Evolutionary conservation across 2,329 filamentous ascomycete species (phyloP), one percentile per base, ranked within the genome.

Genomic region (Peltaster fructicola): DNA sequence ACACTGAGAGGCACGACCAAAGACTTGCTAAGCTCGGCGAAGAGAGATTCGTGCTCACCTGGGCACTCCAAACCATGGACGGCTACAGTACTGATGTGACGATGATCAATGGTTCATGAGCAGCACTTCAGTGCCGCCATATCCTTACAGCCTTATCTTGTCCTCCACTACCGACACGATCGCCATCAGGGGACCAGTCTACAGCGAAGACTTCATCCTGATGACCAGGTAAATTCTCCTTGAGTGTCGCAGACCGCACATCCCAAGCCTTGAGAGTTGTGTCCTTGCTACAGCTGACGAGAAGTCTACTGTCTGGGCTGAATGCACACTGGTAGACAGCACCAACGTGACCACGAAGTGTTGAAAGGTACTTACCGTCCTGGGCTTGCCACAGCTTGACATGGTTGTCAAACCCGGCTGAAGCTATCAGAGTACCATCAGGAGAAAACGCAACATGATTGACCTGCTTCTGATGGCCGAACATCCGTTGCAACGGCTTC

Each of bases 191-290:
- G 39, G 78, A 84, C 88, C 85, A 95, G 48, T 95, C 85, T 8
- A 93, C 73, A 0, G 84, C 81, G 50, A 84, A 93, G 1, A 93
- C 84, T 49, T 93, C 80, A 42, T 92, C 85, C 47, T 79, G 68
- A 49, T 95, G 85, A 0, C 85, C 82, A 0, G 84, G 81, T 22
- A 95, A 57, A 55, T 93, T 84, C 50, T 66, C 64, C 35, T 71
- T 68, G 30, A 98, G 55, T 52, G 90, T 92, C 24, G 74, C 77
- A 2, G 76, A 80, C 33, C 74, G 64, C 47, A 92, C 77, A 42
- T 90, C 82, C 84, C 85, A 98, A 4, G 90, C 78, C 48, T 92
- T 95, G 23, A 95, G 56, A 0, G 88, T 95, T 2, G 80, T 88
- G 47, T 95, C 88, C 49, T 91, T 91, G 33, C 75, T 84, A 2